Evolutionary conservation across 306 rosid genomes (phyloP).

Genomic region (Vachellia pachyceras): DNA sequence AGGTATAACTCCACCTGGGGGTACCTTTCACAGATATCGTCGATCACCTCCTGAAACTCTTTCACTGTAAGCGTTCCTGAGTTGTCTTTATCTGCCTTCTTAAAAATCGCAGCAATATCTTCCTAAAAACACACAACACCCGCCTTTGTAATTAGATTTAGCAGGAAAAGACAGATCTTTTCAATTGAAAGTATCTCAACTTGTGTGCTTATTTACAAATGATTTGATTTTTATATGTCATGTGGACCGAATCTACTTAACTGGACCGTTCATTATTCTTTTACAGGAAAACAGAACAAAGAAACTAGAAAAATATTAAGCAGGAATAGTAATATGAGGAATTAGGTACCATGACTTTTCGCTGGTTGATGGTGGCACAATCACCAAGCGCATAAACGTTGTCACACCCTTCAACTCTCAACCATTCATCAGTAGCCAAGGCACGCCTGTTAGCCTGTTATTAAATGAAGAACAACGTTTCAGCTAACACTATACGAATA

Average conservation of each 20-base stretch:
- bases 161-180: conserved; percentile 10
- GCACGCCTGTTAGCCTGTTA: conserved; percentile 88
- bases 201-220: not conserved
- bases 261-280: not conserved
- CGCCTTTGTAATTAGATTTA: not conserved
- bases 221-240: not conserved
- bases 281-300: conserved; percentile 8
- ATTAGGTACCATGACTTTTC: conserved; percentile 83
- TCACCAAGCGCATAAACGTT: conserved; percentile 92
- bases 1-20: conserved; percentile 91
- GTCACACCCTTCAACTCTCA: conserved; percentile 90
- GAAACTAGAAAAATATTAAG: conserved; percentile 7
- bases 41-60: conserved; percentile 70
- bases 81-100: conserved; percentile 77
- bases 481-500: not conserved
- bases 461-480: conserved; percentile 11
- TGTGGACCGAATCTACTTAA: too few species aligned
- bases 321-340: not conserved
- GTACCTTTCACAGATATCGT: conserved; percentile 86
- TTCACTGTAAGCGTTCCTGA: conserved; percentile 84
- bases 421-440: conserved; percentile 97
- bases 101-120: conserved; percentile 80
- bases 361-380: conserved; percentile 96
- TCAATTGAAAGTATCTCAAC: not conserved
- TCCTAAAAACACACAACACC: conserved; percentile 56